Percentiles rank a stretch among this genome's conserved stretches.
These are phyloP conservation scores for Hanseniaspora valbyensis DNA, from an alignment of 805 yeast species.

Conservation along the genomic window DNA sequence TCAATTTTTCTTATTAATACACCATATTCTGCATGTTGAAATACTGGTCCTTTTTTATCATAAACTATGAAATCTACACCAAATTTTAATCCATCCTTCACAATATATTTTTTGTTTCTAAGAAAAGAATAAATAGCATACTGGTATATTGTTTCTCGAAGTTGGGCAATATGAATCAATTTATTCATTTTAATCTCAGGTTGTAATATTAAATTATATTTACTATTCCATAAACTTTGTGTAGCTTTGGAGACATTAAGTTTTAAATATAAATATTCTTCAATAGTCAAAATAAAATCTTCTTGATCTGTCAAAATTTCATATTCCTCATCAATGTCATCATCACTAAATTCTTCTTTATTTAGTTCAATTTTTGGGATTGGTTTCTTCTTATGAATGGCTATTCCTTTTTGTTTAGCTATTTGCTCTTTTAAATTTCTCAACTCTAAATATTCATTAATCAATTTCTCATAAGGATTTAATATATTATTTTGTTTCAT, in stretches of 20 bases:
- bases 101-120: conserved; percentile 72
- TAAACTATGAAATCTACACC: conserved; percentile 79
- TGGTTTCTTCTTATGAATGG: not conserved
- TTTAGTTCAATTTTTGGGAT: not conserved
- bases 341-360: not conserved
- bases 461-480: conserved; percentile 23
- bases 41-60: conserved; percentile 78
- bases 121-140: conserved; percentile 5
- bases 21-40: conserved; percentile 85
- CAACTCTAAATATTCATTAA: conserved; percentile 29
- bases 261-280: conserved; percentile 19
- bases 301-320: conserved; percentile 28
- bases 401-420: not conserved
- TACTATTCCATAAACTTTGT: conserved; percentile 1
- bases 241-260: conserved; percentile 7
- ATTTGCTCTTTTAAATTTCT: conserved; percentile 25
- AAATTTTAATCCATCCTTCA: conserved; percentile 80
- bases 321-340: conserved; percentile 17
- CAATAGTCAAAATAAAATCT: conserved; percentile 21
- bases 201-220: not conserved
- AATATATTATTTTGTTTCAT: conserved; percentile 31
- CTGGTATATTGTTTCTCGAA: not conserved
- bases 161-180: conserved; percentile 2
- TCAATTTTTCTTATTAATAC: conserved; percentile 35
- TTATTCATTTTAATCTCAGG: conserved; percentile 10